phyloP scores from a whole-genome alignment of 1,139 yeast genomes.

The Yamadazyma trypodendri region DNA sequence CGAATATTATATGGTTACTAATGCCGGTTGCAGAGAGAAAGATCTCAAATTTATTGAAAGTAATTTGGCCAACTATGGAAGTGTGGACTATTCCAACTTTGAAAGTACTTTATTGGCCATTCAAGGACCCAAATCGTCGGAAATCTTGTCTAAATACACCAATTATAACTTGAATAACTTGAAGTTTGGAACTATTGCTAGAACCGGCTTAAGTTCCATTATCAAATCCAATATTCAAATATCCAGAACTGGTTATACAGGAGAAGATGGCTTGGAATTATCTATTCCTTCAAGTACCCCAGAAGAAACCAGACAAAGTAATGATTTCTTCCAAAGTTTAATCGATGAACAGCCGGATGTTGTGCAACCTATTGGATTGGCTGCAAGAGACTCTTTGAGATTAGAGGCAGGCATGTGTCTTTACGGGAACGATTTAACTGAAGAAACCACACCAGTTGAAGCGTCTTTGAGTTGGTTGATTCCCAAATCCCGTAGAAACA shows the following conservation, averaged over 20 bases:
- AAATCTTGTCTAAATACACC: slow-evolving; percentile 64
- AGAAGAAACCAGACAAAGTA: slow-evolving; percentile 44
- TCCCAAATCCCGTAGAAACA: slow-evolving; percentile 71
- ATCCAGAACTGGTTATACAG: slow-evolving; percentile 96
- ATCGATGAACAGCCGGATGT: slow-evolving; percentile 52
- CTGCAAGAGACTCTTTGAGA: slow-evolving; percentile 93
- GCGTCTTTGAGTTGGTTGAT: slow-evolving; percentile 88
- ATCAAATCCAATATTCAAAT: slow-evolving; percentile 55
- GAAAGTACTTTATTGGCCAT: slow-evolving; percentile 82
- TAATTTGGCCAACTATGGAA: slow-evolving; percentile 45
- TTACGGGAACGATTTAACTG: slow-evolving; percentile 88
- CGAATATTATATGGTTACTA: slow-evolving; percentile 86
- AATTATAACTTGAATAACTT: slow-evolving; percentile 56
- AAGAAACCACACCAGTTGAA: slow-evolving; percentile 81
- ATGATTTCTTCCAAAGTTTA: slow-evolving; percentile 61
- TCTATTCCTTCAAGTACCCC: slow-evolving; percentile 63
- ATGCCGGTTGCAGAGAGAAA: slow-evolving; percentile 90
- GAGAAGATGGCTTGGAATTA: slow-evolving; percentile 96
- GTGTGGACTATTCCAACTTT: slow-evolving; percentile 60
- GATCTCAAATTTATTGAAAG: slow-evolving; percentile 64
- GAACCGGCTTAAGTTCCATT: slow-evolving; percentile 51
- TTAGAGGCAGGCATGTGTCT: slow-evolving; percentile 98
- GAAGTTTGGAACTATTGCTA: slow-evolving; percentile 60
- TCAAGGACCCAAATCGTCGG: slow-evolving; percentile 85
- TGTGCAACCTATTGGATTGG: slow-evolving; percentile 89